A percentile compares a stretch with the other conserved stretches of the same genome.
Evolutionary conservation across 257 asterid species (phyloP).

Genomic region (Scutellaria baicalensis): DNA sequence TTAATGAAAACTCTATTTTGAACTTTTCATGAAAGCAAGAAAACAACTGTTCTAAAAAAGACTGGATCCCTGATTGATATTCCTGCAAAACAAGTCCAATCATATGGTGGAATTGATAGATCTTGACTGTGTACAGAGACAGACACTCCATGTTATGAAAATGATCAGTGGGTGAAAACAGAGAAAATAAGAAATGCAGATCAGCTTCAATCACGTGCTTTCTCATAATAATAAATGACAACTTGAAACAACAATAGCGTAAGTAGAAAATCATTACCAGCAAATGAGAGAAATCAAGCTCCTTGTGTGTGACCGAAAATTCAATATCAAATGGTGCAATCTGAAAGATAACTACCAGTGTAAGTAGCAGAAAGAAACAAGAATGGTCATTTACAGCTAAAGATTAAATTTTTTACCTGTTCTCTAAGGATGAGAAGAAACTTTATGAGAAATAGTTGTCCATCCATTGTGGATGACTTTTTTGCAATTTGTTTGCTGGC

Average conservation of each 20-base stretch:
- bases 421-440: conserved; percentile 94
- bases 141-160: not conserved
- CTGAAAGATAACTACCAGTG: conserved; percentile 38
- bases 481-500: conserved; percentile 76
- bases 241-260: not conserved
- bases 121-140: not conserved
- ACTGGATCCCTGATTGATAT: not conserved
- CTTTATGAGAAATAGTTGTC: conserved; percentile 87
- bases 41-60: not conserved
- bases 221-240: conserved; percentile 4
- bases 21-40: not conserved
- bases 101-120: conserved; percentile 3
- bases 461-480: conserved; percentile 83
- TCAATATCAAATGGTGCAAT: conserved; percentile 98
- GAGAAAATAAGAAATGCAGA: not conserved
- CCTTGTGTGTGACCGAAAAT: conserved; percentile 96
- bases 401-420: conserved; percentile 50
- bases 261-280: conserved; percentile 52
- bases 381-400: not conserved
- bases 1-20: not conserved
- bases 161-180: not conserved
- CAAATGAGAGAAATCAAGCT: conserved; percentile 98
- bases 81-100: not conserved
- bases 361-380: conserved; percentile 23
- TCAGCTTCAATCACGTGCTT: conserved; percentile 9